phyloP scores from a whole-genome alignment of 108 stramenopile genomes.

The Conticribra guillardii region DNA sequence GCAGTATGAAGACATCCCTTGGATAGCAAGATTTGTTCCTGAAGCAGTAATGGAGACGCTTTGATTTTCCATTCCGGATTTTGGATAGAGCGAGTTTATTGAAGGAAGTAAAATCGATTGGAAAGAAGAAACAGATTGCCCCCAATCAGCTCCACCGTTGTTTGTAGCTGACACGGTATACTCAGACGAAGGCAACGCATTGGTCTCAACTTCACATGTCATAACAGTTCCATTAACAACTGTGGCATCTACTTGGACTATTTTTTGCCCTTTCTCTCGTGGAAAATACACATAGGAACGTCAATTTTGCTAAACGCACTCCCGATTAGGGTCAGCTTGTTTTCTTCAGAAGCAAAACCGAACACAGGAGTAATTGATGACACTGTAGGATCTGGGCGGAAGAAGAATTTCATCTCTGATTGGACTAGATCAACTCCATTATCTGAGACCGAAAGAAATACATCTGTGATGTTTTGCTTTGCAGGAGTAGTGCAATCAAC shows the following conservation, averaged over 20 bases:
- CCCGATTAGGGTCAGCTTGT: neutral
- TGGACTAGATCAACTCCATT: neutral
- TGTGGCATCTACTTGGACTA: neutral
- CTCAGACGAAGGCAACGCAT: neutral
- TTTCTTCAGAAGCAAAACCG: neutral
- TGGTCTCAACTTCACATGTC: constrained; percentile 2
- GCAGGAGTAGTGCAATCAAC: constrained; percentile 13
- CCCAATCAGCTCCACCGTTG: constrained; percentile 9
- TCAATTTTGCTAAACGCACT: neutral
- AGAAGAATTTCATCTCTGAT: neutral
- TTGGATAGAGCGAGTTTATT: constrained; percentile 3
- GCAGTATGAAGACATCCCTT: neutral
- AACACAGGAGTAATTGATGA: neutral
- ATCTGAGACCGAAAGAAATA: constrained; percentile 10
- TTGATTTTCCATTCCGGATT: neutral
- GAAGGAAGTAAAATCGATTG: constrained; percentile 6
- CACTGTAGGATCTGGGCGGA: neutral
- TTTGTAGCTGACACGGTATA: neutral
- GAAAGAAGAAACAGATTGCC: neutral
- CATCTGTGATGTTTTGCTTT: neutral
- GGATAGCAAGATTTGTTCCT: constrained; percentile 2
- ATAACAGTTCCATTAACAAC: neutral
- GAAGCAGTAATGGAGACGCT: constrained; percentile 1
- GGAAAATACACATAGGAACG: neutral
- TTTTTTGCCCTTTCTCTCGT: neutral